These are phyloP conservation scores for Dichotomopilus funicola DNA, from an alignment of 2,329 filamentous ascomycete genomes.

Conservation along the genomic window DNA sequence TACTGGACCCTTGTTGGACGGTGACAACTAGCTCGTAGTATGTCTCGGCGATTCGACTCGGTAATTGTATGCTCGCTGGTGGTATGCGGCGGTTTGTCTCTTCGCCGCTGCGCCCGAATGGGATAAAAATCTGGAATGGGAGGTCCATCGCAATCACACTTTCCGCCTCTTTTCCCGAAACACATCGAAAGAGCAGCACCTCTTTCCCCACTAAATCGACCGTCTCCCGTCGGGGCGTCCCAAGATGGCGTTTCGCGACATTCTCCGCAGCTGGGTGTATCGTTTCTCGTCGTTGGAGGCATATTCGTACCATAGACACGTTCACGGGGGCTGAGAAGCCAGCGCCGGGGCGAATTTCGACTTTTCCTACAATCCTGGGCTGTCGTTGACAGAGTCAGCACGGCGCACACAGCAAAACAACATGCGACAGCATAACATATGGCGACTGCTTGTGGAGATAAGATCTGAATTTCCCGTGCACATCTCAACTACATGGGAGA, in stretches of 20 bases:
- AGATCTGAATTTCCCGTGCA: not conserved
- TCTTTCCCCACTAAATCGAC: constrained; percentile 94
- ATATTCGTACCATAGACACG: constrained; percentile 90
- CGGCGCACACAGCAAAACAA: not conserved
- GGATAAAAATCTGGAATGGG: constrained; percentile 95
- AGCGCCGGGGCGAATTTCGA: constrained; percentile 83
- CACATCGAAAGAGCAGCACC: constrained; percentile 82
- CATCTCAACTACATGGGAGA: not conserved
- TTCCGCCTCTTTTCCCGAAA: constrained; percentile 76
- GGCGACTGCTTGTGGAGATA: not conserved
- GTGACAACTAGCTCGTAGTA: constrained; percentile 95
- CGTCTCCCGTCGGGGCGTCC: constrained; percentile 82
- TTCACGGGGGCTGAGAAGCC: constrained; percentile 85
- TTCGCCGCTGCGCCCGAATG: constrained; percentile 83
- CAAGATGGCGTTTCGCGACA: constrained; percentile 83
- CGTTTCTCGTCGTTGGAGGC: constrained; percentile 84
- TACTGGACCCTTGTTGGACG: constrained; percentile 80
- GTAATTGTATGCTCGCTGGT: constrained; percentile 82
- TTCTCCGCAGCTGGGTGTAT: constrained; percentile 96
- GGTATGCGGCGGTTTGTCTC: constrained; percentile 86
- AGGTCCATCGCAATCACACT: constrained; percentile 92
- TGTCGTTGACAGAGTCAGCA: constrained; percentile 32
- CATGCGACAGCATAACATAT: not conserved
- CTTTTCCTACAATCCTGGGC: constrained; percentile 96
- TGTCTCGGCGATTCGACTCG: constrained; percentile 91